Base-by-base conservation (phyloP, 345 rosid species). In the Sonneratia caseolaris region DNA sequence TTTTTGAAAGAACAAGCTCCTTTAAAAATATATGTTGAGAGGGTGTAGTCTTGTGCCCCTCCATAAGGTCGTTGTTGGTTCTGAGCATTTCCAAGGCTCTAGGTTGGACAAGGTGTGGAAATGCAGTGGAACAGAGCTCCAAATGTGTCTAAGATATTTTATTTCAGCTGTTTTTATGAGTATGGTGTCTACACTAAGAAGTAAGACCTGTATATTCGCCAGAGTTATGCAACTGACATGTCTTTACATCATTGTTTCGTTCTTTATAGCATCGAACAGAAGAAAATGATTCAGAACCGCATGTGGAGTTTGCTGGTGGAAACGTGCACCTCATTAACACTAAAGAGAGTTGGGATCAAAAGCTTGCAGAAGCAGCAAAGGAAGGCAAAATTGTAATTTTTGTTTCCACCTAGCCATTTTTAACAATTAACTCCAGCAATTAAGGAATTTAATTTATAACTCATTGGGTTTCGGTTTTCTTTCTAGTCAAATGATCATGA, bases 261-360 rank as follows among this genome's bases (percentile, higher is more conserved):
- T 40, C 13, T 61, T 43, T 72, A 74, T 76, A 89, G 95, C 67
- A 19, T 36, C 70, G 61, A 70, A 66, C 10, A 4, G 81, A 78
- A 35, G 68, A 24, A 3, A 79, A 83, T 38, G 89, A 85, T 71
- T 78, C 84, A 12, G 64, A 79, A 10, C 76, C 80, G 0, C 81
- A 81, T 73, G 72, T 78, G 66, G 91, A 92, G 21, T 83, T 87
- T 74, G 76, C 81, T 14, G 82, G 90, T 64, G 88, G 90, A 3
- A 90, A 84, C 75, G 92, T 90, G 40, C 83, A 83, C 68, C 73
- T 83, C 7, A 75, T 93, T 4, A 83, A 86, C 64, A 89, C 86
- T 43, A 84, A 81, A 72, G 95, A 90, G 73, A 69, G 72, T 27
- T 90, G 98, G 98, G 89, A 90, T 68, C 83, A 82, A 37, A 89